Evolutionary conservation across 1,284 basidiomycete species (phyloP).

Genomic region (Neotropicomus parvogracilis): DNA sequence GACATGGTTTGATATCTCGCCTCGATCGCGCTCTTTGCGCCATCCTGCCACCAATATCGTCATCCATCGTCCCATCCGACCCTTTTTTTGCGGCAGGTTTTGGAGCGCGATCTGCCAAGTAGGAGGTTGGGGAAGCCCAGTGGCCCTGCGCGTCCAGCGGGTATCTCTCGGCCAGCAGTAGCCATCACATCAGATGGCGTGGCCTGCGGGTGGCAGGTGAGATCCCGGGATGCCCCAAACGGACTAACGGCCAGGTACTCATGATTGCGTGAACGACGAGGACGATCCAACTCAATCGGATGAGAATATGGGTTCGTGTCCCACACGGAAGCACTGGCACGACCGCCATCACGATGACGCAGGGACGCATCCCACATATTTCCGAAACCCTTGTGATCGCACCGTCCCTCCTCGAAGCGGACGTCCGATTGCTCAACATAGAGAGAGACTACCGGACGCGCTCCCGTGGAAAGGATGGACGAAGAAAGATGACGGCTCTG

Average conservation of each 20-base stretch:
- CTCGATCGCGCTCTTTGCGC: background rate
- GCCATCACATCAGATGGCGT: background rate
- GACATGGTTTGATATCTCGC: background rate
- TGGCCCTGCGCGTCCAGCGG: background rate
- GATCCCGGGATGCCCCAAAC: background rate
- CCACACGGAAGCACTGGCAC: background rate
- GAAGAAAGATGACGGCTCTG: background rate
- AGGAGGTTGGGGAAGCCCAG: too few species aligned
- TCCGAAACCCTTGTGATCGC: background rate
- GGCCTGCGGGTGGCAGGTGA: background rate
- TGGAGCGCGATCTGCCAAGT: background rate
- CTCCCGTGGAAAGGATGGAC: background rate
- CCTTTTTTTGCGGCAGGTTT: background rate
- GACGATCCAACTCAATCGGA: background rate
- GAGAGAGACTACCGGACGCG: background rate
- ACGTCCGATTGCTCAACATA: constrained; percentile 5
- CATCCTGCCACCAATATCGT: background rate
- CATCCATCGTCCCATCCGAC: background rate
- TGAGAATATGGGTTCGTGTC: background rate
- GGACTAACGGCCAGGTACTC: background rate
- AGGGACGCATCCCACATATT: background rate
- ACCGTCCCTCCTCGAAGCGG: background rate
- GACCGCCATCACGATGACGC: constrained; percentile 4
- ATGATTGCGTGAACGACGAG: background rate
- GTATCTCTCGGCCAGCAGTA: background rate